Evolutionary conservation across 2,329 filamentous ascomycete species (phyloP).

Genomic region (Nigrospora oryzae): DNA sequence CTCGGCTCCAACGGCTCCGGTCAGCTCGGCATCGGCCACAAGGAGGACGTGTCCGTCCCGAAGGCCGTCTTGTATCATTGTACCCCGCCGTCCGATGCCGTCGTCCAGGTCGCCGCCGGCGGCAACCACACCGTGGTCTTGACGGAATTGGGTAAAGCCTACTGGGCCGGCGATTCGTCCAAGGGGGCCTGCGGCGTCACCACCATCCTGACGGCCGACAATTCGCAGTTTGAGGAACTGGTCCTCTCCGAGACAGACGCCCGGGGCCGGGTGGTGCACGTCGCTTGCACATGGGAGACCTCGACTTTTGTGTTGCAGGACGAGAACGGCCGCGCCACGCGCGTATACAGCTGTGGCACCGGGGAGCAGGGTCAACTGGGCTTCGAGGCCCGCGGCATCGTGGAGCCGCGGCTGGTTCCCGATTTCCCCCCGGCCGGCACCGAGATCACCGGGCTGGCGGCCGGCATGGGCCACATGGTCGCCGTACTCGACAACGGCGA

Average conservation of each 20-base stretch:
- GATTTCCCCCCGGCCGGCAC: slow-evolving; percentile 56
- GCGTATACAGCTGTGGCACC: slow-evolving; percentile 55
- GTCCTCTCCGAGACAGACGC: slow-evolving; percentile 22
- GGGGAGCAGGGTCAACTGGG: slow-evolving; percentile 68
- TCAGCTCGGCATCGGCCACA: slow-evolving; percentile 64
- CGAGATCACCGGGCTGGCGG: slow-evolving; percentile 55
- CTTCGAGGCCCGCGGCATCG: slow-evolving; percentile 9
- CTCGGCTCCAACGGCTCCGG: slow-evolving; percentile 70
- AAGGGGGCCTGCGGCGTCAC: slow-evolving; percentile 46
- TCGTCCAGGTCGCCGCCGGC: slow-evolving; percentile 47
- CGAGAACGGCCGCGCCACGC: slow-evolving; percentile 29
- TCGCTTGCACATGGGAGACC: slow-evolving; percentile 74
- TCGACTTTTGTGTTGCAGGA: slow-evolving; percentile 52
- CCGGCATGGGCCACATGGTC: slow-evolving; percentile 72
- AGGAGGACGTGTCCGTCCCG: slow-evolving; percentile 61
- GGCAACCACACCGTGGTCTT: slow-evolving; percentile 83
- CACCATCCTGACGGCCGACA: slow-evolving; percentile 13
- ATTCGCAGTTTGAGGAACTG: slow-evolving; percentile 29
- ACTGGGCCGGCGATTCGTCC: slow-evolving; percentile 53
- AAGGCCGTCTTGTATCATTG: slow-evolving; percentile 51
- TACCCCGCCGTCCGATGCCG: slow-evolving; percentile 22
- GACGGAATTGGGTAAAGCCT: slow-evolving; percentile 48
- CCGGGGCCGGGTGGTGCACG: slow-evolving; percentile 23
- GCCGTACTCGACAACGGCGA: slow-evolving; percentile 66
- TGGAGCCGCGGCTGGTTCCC: slow-evolving; percentile 32